Evolutionary conservation across 2,329 filamentous ascomycete genomes (phyloP), one percentile per base, ranked within the genome.

Genomic region (Nigrospora osmanthi): DNA sequence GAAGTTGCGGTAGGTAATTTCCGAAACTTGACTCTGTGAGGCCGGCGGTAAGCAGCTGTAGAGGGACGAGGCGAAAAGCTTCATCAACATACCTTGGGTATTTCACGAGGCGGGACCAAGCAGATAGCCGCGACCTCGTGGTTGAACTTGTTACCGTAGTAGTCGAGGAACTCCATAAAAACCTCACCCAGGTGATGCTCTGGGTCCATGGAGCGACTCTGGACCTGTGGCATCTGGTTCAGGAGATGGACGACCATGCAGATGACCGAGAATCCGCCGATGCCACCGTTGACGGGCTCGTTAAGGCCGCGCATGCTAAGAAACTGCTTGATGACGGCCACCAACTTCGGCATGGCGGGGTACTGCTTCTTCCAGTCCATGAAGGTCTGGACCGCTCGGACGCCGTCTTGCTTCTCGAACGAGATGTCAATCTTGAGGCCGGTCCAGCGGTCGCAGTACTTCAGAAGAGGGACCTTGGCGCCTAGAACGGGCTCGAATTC

Each of bases 241-340:
- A 97, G 68, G 64, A 95, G 81, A 69, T 87, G 93, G 47, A 93
- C 87, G 6, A 96, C 87, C 50, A 98, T 73, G 69, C 93, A 98
- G 45, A 91, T 96, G 51, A 95, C 85, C 1, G 89, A 88, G 60
- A 96, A 97, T 3, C 93, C 93, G 44, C 93, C 93, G 43, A 98
- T 81, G 3, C 93, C 93, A 45, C 93, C 93, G 49, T 82, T 87
- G 35, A 87, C 85, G 4, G 95, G 90, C 63, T 98, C 93, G 54
- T 96, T 96, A 43, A 96, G 72, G 1, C 84, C 87, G 49, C 89
- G 81, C 80, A 98, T 94, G 34, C 86, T 74, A 23, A 98, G 71
- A 48, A 94, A 90, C 53, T 98, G 93, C 68, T 98, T 98, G 66
- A 98, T 78, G 23, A 97, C 62, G 1, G 89, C 84, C 34, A 95